A percentile compares a stretch with the other conserved stretches of the same genome.
These are phyloP conservation scores for Reticulascus tulasneorum DNA, from an alignment of 2,329 filamentous ascomycete genomes.

Conservation along the genomic window DNA sequence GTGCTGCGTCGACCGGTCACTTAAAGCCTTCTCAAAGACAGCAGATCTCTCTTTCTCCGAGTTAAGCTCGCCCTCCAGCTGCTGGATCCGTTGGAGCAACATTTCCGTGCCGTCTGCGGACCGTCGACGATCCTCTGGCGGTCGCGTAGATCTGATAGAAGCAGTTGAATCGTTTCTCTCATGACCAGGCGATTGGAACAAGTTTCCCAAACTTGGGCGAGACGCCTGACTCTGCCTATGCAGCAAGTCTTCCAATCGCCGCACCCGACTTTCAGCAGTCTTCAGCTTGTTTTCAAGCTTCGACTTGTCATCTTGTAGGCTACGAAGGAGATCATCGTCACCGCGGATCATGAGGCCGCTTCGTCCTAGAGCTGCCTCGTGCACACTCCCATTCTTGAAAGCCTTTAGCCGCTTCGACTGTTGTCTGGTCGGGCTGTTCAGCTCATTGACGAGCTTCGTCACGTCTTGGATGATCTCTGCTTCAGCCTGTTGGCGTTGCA, in stretches of 20 bases:
- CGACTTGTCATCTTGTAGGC: conserved; percentile 77
- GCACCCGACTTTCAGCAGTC: conserved; percentile 84
- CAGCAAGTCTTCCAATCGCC: conserved; percentile 85
- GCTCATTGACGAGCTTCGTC: conserved; percentile 69
- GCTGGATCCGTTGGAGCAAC: conserved; percentile 45
- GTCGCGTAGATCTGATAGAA: conserved; percentile 38
- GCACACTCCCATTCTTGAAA: conserved; percentile 94
- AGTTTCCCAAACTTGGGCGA: conserved; percentile 47
- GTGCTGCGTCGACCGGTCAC: conserved; percentile 51
- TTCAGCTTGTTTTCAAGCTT: conserved; percentile 70
- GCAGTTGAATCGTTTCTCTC: conserved; percentile 47
- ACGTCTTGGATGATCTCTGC: conserved; percentile 67
- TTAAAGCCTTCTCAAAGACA: conserved; percentile 66
- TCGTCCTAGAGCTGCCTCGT: conserved; percentile 83
- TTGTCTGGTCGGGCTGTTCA: conserved; percentile 78
- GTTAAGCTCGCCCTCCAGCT: conserved; percentile 75
- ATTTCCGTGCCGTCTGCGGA: conserved; percentile 45
- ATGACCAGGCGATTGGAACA: conserved; percentile 53
- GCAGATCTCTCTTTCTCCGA: conserved; percentile 66
- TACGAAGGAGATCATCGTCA: conserved; percentile 76
- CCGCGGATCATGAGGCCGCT: conserved; percentile 81
- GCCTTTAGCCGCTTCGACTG: conserved; percentile 84
- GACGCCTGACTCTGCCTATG: conserved; percentile 71
- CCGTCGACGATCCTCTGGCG: conserved; percentile 38
- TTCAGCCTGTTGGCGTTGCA: conserved; percentile 65